Evolutionary conservation across 2,329 filamentous ascomycete species (phyloP), one percentile per base, ranked within the genome.

Genomic region (Neospermospora avenae): DNA sequence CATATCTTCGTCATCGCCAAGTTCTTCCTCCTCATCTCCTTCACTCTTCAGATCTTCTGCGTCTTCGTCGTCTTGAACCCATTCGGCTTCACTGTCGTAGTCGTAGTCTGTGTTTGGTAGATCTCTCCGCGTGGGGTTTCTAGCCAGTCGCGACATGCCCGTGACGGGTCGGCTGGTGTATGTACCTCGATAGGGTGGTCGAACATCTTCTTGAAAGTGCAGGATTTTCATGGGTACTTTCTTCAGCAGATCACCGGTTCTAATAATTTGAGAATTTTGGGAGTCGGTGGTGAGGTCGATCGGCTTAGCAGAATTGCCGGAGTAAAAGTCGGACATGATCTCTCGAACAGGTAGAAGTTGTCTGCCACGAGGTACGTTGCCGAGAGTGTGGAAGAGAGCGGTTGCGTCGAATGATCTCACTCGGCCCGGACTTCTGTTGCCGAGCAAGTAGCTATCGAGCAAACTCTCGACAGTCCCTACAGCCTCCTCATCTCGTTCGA

Each of bases 51-150:
- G 69, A 60, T 84, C 81, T 62, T 85, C 84, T 13, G 80, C 83
- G 63, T 72, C 71, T 41, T 91, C 90, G 65, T 82, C 81, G 16
- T 57, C 55, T 70, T 92, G 88, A 51, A 86, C 81, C 90, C 90
- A 96, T 72, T 95, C 91, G 5, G 84, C 89, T 72, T 96, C 90
- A 3, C 90, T 93, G 70, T 95, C 90, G 71, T 93, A 92, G 65
- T 92, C 90, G 71, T 96, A 96, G 67, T 91, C 81, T 3, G 89
- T 80, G 4, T 86, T 83, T 13, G 77, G 74, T 1, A 91, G 76
- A n/a, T 75, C 62, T 73, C 81, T 73, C 66, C 77, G 72, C 69
- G 79, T 67, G 62, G 90, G 78, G 72, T 84, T 76, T 69, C 83
- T 72, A 61, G 83, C 82, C 6, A 86, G 72, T 49, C 74, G 77